Percentiles rank a stretch among this genome's conserved stretches.
Conservation (phyloP, 176 grass and related monocot species). For the Ensete glaucum region DNA sequence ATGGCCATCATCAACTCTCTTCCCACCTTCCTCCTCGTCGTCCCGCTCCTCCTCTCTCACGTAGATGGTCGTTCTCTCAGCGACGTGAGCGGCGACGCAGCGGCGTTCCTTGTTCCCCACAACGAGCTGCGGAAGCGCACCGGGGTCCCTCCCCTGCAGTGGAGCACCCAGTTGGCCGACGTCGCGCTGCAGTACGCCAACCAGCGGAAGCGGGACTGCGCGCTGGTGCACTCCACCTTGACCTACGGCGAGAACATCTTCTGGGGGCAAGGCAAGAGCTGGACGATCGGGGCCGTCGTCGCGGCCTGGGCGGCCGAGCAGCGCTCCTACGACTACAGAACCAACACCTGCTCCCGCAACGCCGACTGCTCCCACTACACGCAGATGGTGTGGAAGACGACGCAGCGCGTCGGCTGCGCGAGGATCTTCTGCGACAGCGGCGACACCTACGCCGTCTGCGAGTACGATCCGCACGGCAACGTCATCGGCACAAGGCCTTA, state of each 20-base stretch:
- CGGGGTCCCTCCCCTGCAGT: not conserved
- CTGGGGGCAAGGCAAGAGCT: not conserved
- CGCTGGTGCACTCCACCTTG: not conserved
- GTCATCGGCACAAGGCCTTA: not conserved
- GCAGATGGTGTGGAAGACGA: slow-evolving; percentile 5
- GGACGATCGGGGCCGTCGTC: not conserved
- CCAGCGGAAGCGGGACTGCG: not conserved
- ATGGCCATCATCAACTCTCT: no score
- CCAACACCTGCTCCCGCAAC: not conserved
- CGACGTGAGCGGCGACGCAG: no score
- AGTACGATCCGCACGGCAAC: slow-evolving; percentile 12
- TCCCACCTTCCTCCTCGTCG: no score
- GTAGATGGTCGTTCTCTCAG: no score
- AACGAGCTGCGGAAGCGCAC: not conserved
- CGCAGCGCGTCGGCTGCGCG: not conserved
- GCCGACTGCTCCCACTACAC: slow-evolving; percentile 5
- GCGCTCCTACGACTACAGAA: not conserved
- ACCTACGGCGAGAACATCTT: slow-evolving; percentile 9
- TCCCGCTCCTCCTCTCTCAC: no score
- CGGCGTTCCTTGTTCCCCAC: not conserved
- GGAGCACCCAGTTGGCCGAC: not conserved
- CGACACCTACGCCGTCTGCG: not conserved
- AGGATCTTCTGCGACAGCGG: not conserved
- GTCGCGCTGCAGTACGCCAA: not conserved
- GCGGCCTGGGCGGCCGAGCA: not conserved